Conservation (phyloP, 2,329 filamentous ascomycete species). For the Lachnellula suecica region DNA sequence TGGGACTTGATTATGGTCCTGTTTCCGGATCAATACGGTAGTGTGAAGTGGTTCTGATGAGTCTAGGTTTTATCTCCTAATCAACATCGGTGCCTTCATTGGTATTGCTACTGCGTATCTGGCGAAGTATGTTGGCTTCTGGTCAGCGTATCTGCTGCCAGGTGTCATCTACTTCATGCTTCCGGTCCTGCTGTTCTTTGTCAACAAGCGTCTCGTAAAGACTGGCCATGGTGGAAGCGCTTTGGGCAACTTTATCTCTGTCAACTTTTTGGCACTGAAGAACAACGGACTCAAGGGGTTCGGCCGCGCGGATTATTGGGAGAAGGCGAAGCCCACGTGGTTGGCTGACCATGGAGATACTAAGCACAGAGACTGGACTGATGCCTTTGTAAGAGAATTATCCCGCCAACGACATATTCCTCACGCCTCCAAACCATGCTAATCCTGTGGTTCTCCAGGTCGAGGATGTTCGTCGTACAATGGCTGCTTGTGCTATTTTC, state of each 20-base stretch:
- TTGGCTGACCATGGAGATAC: conserved; percentile 44
- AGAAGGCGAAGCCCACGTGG: conserved; percentile 63
- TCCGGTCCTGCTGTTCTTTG: conserved; percentile 58
- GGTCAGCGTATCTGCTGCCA: conserved; percentile 67
- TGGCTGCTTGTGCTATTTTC: conserved; percentile 68
- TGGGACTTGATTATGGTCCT: too few relatives aligned
- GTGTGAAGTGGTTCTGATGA: too few relatives aligned
- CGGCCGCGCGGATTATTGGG: conserved; percentile 51
- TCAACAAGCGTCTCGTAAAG: conserved; percentile 59
- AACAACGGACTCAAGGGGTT: conserved; percentile 61
- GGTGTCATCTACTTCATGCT: conserved; percentile 63
- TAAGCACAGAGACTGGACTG: conserved; percentile 65
- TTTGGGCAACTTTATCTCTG: conserved; percentile 61
- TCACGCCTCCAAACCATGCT: neutral
- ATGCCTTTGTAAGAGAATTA: conserved; percentile 59
- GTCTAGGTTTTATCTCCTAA: conserved; percentile 67
- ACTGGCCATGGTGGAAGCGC: conserved; percentile 71
- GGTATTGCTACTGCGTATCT: conserved; percentile 42
- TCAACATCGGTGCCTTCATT: conserved; percentile 61
- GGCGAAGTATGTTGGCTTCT: conserved; percentile 53
- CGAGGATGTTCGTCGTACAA: conserved; percentile 69
- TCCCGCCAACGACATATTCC: neutral
- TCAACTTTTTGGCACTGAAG: conserved; percentile 60
- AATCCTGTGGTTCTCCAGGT: conserved; percentile 37
- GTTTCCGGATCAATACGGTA: too few relatives aligned